Evolutionary conservation across 2,329 filamentous ascomycete species (phyloP).

Genomic region (Venturia oleaginea): DNA sequence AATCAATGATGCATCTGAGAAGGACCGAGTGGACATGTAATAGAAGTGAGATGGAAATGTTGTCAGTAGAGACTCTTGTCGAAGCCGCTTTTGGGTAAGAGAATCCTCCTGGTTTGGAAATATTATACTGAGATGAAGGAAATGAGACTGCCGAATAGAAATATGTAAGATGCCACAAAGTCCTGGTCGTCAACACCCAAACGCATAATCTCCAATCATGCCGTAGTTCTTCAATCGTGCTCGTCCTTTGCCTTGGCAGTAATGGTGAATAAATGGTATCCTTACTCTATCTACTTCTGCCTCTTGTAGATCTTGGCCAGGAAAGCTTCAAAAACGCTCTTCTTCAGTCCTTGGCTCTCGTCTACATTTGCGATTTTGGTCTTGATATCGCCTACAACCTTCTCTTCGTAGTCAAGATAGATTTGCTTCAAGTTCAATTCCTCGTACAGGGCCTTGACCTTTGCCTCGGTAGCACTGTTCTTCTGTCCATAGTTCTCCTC

Average conservation of each 20-base stretch:
- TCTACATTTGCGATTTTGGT: conserved; percentile 70
- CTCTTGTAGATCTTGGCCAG: conserved; percentile 97
- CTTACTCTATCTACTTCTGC: conserved; percentile 55
- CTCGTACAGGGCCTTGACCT: conserved; percentile 80
- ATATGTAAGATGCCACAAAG: not conserved
- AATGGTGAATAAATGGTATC: not conserved
- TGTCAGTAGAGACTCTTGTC: too few relatives aligned
- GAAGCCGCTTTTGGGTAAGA: too few relatives aligned
- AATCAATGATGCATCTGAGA: too few relatives aligned
- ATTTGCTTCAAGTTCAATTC: conserved; percentile 75
- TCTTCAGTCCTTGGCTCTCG: conserved; percentile 82
- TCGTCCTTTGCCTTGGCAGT: not conserved
- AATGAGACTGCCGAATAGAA: too few relatives aligned
- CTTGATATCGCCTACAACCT: conserved; percentile 67
- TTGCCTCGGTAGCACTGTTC: conserved; percentile 70
- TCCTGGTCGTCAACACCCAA: not conserved
- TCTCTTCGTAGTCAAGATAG: conserved; percentile 86
- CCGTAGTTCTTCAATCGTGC: not conserved
- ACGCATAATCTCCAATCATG: not conserved
- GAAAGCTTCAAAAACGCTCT: conserved; percentile 81
- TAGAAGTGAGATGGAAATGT: too few relatives aligned
- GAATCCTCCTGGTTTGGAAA: too few relatives aligned
- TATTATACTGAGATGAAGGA: too few relatives aligned
- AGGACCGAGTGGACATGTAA: too few relatives aligned
- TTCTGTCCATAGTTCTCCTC: conserved; percentile 93